These are phyloP conservation scores for Yamadazyma spencermartinsiae DNA, from an alignment of 1,139 yeast genomes.

Conservation along the genomic window DNA sequence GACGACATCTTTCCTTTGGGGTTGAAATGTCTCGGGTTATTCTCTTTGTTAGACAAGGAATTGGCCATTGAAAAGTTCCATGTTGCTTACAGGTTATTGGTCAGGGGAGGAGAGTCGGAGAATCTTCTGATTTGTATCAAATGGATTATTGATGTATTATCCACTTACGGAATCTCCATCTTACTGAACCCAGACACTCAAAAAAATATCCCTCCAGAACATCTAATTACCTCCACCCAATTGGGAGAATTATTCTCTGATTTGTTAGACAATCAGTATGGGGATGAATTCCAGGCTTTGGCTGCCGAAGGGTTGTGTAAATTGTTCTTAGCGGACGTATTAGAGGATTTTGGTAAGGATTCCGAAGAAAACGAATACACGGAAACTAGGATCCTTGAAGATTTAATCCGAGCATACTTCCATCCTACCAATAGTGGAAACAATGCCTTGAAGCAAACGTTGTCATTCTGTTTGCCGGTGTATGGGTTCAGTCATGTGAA, in stretches of 20 bases:
- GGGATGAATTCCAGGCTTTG: slow-evolving; percentile 70
- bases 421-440: slow-evolving; percentile 65
- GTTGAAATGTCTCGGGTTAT: slow-evolving; percentile 73
- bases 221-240: slow-evolving; percentile 54
- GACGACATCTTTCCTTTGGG: slow-evolving; percentile 65
- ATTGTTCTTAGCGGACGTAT: slow-evolving; percentile 73
- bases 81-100: slow-evolving; percentile 40
- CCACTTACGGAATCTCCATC: slow-evolving; percentile 71
- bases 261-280: slow-evolving; percentile 56
- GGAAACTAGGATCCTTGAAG: slow-evolving; percentile 39
- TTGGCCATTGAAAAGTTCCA: slow-evolving; percentile 62
- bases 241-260: slow-evolving; percentile 68
- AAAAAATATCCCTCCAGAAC: slow-evolving; percentile 17
- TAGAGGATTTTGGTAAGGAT: slow-evolving; percentile 26
- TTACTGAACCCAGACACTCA: slow-evolving; percentile 24
- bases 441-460: slow-evolving; percentile 72
- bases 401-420: slow-evolving; percentile 68
- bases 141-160: slow-evolving; percentile 74
- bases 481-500: slow-evolving; percentile 76
- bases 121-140: slow-evolving; percentile 64
- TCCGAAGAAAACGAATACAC: slow-evolving; percentile 9
- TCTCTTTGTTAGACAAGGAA: slow-evolving; percentile 67
- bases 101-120: slow-evolving; percentile 55
- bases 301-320: slow-evolving; percentile 90
- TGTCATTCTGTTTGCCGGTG: slow-evolving; percentile 88